phyloP scores from a whole-genome alignment of 768 basidiomycete species.

The Gymnopilus junonius region DNA sequence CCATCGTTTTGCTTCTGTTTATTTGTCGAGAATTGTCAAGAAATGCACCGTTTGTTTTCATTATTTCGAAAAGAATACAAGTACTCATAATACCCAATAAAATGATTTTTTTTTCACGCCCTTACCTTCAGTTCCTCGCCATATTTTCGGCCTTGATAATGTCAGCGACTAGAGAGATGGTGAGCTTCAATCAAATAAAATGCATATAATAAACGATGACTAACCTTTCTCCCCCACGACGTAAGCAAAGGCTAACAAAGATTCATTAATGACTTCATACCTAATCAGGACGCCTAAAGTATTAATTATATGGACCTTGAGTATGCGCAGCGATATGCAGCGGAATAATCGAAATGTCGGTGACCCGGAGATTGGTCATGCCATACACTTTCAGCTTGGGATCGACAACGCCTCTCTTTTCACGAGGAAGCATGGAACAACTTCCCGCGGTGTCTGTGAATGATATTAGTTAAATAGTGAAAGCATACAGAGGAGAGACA shows the following conservation, averaged over 20 bases:
- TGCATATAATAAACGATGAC: not conserved
- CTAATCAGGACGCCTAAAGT: too few relatives aligned
- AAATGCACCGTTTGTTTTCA: too few relatives aligned
- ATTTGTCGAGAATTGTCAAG: too few relatives aligned
- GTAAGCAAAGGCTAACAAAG: conserved; percentile 4
- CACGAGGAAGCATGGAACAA: conserved; percentile 56
- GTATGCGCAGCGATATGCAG: conserved; percentile 53
- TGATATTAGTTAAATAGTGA: not conserved
- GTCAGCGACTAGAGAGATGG: not conserved
- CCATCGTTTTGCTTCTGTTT: not conserved
- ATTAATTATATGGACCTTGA: conserved; percentile 33
- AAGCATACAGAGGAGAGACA: conserved; percentile 7
- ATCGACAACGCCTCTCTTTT: conserved; percentile 58
- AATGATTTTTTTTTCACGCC: not conserved
- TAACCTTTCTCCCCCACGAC: conserved; percentile 14
- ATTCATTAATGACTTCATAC: not conserved
- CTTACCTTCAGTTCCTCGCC: not conserved
- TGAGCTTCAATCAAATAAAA: not conserved
- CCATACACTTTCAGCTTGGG: conserved; percentile 57
- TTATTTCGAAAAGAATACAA: not conserved
- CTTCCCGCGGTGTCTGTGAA: conserved; percentile 49
- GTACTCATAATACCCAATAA: not conserved
- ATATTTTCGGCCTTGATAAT: not conserved
- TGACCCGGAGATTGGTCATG: conserved; percentile 57
- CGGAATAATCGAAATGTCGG: conserved; percentile 56